Evolutionary conservation across 1,284 basidiomycete species (phyloP), one percentile per base, ranked within the genome.

Genomic region (Nidula niveotomentosa): DNA sequence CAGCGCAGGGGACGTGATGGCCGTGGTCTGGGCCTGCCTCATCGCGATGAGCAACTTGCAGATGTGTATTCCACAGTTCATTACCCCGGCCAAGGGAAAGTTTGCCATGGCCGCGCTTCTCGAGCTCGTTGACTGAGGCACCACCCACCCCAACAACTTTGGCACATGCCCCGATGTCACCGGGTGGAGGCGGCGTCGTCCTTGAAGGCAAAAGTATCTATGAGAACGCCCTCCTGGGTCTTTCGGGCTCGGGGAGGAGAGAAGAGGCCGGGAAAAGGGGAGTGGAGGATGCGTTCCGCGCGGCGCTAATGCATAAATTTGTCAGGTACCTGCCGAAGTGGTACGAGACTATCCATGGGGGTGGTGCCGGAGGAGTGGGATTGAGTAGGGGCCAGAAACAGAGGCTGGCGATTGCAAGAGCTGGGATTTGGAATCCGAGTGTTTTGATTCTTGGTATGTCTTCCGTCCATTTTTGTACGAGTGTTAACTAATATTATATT

Each of bases 351-450:
- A 71, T 77, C 48, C 72, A 97, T 10, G 93, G 90, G 0, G 83
- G 76, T 33, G 85, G 81, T 13, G 83, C 75, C 23, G 85, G 83
- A 12, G 94, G 93, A 2, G 83, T 90, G 1, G 85, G 81, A 51
- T 75, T 98, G 57, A 94, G 91, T 58, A 96, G 97, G 23, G 96
- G 96, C 3, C 97, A 99, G 79, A 86, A 87, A 62, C 97, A 99
- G 74, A 75, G 97, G 8, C 69, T 99, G 13, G 93, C 94, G 1
- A 88, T 99, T 59, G 96, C 97, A 1, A 78, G 96, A 52, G 96
- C 95, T 1, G 81, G 33, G 47, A 55, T 13, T 35, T 51, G 47
- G 15, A 85, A 99, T 70, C 94, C 96, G 0, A 85, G 88, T 0
- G 88, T 99, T 13, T 78, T 99, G 58, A 91, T 99, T 65, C 86